Evolutionary conservation across 495 filamentous ascomycete genomes (phyloP), one percentile per base, ranked within the genome.

Genomic region (Penicillium argentinense): DNA sequence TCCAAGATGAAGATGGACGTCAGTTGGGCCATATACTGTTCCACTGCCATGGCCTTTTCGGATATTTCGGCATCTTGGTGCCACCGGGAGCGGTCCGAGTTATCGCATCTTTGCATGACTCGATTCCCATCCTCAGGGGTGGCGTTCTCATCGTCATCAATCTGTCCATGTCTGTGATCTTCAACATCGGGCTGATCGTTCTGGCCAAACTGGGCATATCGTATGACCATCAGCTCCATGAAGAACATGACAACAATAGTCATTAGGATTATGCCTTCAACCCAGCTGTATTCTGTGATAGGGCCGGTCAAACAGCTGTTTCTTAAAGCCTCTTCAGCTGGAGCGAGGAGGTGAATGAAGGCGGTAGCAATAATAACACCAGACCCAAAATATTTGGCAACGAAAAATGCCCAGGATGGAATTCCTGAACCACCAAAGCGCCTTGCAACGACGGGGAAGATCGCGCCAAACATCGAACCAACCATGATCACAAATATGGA

Each of bases 231-330:
- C 26, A 96, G 64, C 59, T 96, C 91, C 40, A 95, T 74, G 50
- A 93, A 86, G 68, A 96, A 95, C 69, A 96, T 81, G 37, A 80
- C 66, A 55, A 95, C 84, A 34, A 95, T 77, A 3, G 89, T 88
- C 80, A 95, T 92, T 0, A 97, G 71, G 18, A 81, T 74, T 53
- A 96, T 97, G 8, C 80, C 89, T 57, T 90, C 84, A 0, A 83
- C 82, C 87, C 89, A 96, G 42, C 81, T 78, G 63, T 97, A 96
- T n/a, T 82, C 73, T 0, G 82, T 85, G 47, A 96, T 88, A 0
- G 81, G 76, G 2, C 85, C 87, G 0, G 80, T 83, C 18, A 96
- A 76, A 59, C 91, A 96, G n/a, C 74, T 68, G 46, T 88, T 78
- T 5, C 66, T 80, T 22, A 96, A 75, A 2, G 86, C 86, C 11